These are phyloP conservation scores for Neonothopanus nambi DNA, from an alignment of 1,284 basidiomycete genomes.

Conservation along the genomic window DNA sequence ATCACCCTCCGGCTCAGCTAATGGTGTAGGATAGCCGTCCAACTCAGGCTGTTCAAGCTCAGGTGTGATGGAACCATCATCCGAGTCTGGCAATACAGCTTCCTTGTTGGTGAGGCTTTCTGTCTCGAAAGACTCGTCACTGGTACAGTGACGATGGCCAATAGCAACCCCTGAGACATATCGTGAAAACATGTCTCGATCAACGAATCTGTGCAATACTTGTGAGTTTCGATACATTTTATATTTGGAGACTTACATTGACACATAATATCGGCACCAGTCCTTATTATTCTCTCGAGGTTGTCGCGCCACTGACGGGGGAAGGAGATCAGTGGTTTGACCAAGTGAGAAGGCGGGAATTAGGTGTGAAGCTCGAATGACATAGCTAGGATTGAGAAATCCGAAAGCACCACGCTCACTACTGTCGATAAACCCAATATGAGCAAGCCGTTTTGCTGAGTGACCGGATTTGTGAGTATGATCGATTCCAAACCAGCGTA, in stretches of 20 bases:
- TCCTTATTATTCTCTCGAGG: conserved; percentile 22
- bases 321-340: conserved; percentile 17
- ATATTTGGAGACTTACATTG: conserved; percentile 23
- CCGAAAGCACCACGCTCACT: conserved; percentile 26
- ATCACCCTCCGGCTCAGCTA: not conserved
- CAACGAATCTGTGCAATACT: conserved; percentile 21
- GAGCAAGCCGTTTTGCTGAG: conserved; percentile 9
- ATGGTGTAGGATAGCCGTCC: not conserved
- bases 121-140: not conserved
- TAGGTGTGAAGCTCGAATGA: conserved; percentile 27
- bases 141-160: not conserved
- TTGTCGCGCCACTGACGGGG: conserved; percentile 20
- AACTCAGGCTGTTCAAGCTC: not conserved
- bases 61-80: not conserved
- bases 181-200: conserved; percentile 26
- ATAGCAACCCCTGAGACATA: conserved; percentile 6
- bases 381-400: conserved; percentile 28
- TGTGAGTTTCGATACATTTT: not conserved
- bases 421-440: conserved; percentile 24
- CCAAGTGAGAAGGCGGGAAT: conserved; percentile 27
- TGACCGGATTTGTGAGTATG: not conserved
- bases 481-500: conserved; percentile 2
- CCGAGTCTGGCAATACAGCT: too few species aligned
- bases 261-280: conserved; percentile 27
- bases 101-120: not conserved